Evolutionary conservation across 177 flowering plant genomes (phyloP).

Genomic region (Vitis hybrid): DNA sequence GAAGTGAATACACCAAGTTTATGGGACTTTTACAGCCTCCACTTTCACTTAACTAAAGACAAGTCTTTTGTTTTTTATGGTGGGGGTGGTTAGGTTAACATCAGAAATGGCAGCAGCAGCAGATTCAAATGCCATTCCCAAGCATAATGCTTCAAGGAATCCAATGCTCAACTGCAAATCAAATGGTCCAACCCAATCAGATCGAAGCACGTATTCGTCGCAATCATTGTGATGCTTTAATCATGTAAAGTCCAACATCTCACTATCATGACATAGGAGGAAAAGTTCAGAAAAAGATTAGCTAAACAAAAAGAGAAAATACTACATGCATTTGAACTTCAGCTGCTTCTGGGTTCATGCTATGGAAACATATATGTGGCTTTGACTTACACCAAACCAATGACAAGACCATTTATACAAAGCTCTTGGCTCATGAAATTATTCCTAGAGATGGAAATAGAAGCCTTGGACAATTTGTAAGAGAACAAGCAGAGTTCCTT

Average conservation of each 20-base stretch:
- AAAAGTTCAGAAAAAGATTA: background rate
- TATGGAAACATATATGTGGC: no score
- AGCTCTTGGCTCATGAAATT: no score
- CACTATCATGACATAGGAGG: background rate
- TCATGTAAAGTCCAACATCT: background rate
- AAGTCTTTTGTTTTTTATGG: background rate
- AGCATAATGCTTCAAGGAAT: slow-evolving; percentile 8
- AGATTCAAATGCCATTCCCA: background rate
- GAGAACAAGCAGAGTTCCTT: no score
- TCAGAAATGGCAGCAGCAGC: background rate
- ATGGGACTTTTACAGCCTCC: no score
- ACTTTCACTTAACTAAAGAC: no score
- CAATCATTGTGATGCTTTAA: slow-evolving; percentile 6
- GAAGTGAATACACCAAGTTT: no score
- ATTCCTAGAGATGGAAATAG: no score
- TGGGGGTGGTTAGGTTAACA: background rate
- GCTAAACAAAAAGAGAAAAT: background rate
- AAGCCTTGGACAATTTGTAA: no score
- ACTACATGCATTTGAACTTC: background rate
- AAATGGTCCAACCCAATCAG: background rate
- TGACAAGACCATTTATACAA: no score
- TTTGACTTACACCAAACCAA: no score
- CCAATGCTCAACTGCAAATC: slow-evolving; percentile 2
- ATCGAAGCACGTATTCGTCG: background rate
- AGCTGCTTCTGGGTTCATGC: no score